phyloP scores from a whole-genome alignment of 108 stramenopile species.

The Epithemia pelagica region DNA sequence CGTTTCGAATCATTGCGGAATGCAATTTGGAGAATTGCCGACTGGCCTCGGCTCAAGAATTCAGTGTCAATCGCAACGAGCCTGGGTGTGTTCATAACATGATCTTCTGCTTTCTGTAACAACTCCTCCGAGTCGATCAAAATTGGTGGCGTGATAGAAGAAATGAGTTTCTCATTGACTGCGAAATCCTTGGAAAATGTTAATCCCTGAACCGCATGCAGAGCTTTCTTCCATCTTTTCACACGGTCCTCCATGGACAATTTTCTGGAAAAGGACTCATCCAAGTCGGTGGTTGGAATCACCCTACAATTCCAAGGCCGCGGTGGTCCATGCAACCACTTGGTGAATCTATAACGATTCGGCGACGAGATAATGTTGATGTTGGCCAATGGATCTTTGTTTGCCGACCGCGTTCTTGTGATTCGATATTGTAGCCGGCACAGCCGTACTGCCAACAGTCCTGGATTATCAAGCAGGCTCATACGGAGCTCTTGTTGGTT shows the following conservation, averaged over 20 bases:
- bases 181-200: neutral
- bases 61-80: neutral
- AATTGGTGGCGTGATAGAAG: neutral
- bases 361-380: neutral
- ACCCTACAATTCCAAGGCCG: too few relatives aligned
- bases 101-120: neutral
- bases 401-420: too few relatives aligned
- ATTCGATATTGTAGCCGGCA: too few relatives aligned
- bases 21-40: neutral
- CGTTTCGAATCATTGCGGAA: neutral
- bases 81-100: neutral
- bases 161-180: neutral
- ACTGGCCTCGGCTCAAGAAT: neutral
- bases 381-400: neutral
- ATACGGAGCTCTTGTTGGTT: too few relatives aligned
- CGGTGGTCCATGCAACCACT: neutral
- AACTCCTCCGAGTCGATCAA: neutral
- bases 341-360: neutral
- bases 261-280: too few relatives aligned
- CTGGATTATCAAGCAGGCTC: too few relatives aligned
- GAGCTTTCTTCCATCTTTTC: neutral
- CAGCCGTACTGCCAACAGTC: too few relatives aligned
- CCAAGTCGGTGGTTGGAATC: too few relatives aligned
- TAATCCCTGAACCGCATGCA: neutral
- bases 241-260: neutral